Evolutionary conservation across 208 protist species (phyloP).

Genomic region (Phytomonas francai): DNA sequence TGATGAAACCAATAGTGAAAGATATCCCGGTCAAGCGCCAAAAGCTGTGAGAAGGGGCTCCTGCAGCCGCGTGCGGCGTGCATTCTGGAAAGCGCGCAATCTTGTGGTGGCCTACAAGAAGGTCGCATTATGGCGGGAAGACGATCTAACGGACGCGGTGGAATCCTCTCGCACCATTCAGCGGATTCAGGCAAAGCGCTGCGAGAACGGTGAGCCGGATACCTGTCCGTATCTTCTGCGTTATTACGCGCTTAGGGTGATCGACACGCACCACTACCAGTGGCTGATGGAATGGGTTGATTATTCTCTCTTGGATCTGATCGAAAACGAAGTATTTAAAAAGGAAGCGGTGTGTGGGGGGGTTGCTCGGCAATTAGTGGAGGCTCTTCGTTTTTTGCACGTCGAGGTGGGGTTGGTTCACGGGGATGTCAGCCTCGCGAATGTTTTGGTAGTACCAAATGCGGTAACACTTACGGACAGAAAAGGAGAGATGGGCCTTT

Average conservation of each 20-base stretch:
- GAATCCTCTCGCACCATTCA: slow-evolving; percentile 9
- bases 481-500: neutral
- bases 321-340: neutral
- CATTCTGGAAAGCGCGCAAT: slow-evolving; percentile 15
- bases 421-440: slow-evolving; percentile 49
- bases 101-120: slow-evolving; percentile 41
- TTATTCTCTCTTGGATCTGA: slow-evolving; percentile 21
- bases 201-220: neutral
- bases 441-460: slow-evolving; percentile 24
- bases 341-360: slow-evolving; percentile 7
- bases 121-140: slow-evolving; percentile 26
- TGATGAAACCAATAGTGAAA: too few species aligned
- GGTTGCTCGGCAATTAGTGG: slow-evolving; percentile 25
- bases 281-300: slow-evolving; percentile 27
- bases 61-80: slow-evolving; percentile 30
- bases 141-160: slow-evolving; percentile 14
- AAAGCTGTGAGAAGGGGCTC: too few species aligned
- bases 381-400: slow-evolving; percentile 48
- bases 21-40: too few species aligned
- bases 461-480: too few species aligned
- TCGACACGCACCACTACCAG: slow-evolving; percentile 23
- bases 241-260: slow-evolving; percentile 29
- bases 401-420: slow-evolving; percentile 26
- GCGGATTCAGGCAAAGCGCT: slow-evolving; percentile 6
- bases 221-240: slow-evolving; percentile 28